Base-by-base conservation (phyloP, 352 stramenopile species). In the Elongisporangium senticosum region DNA sequence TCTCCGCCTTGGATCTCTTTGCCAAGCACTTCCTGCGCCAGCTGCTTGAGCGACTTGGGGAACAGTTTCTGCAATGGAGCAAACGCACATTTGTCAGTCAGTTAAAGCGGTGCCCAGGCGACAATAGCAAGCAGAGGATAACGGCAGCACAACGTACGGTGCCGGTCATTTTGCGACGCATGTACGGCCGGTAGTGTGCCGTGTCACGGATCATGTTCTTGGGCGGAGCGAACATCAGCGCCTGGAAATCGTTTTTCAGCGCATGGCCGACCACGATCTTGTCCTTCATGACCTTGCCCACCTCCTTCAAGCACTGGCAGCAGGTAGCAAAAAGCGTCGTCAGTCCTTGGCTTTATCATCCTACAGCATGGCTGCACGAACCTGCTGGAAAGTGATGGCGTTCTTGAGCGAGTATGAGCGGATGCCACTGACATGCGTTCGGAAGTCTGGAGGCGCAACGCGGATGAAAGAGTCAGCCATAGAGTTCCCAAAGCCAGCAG, bases 221-320 rank as follows among this genome's bases (percentile, higher is more conserved):
- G 7, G 83, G 86, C 20, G 83, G 83, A 57, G 77, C 86, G 63
- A 95, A 91, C 81, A 95, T 89, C 23, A 95, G 71, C 54, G 82
- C 83, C 68, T 93, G 80, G 61, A 95, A 90, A 76, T 95, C 86
- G 64, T 95, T 95, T 51, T 84, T 84, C 33, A 95, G 65, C 15
- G 86, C 86, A 55, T 95, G 86, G 22, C 86, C 86, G 19, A 95
- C 83, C 8, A 93, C 49, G 57, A 93, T 87, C 62, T 93, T 95
- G 64, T 85, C 83, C 55, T 91, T 67, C 40, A 95, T 40, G 7
- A 95, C 55, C 57, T 88, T 90, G 39, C 79, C 86, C 40, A 95
- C 83, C 51, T 95, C 86, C 54, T 93, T 89, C 11, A 92, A 33
- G 55, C 86, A 95, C 73, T 90, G 55, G 10, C 4, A 43, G 7